These are phyloP conservation scores for Barnettozyma wickerhamii DNA, from an alignment of 805 yeast species.

Conservation along the genomic window DNA sequence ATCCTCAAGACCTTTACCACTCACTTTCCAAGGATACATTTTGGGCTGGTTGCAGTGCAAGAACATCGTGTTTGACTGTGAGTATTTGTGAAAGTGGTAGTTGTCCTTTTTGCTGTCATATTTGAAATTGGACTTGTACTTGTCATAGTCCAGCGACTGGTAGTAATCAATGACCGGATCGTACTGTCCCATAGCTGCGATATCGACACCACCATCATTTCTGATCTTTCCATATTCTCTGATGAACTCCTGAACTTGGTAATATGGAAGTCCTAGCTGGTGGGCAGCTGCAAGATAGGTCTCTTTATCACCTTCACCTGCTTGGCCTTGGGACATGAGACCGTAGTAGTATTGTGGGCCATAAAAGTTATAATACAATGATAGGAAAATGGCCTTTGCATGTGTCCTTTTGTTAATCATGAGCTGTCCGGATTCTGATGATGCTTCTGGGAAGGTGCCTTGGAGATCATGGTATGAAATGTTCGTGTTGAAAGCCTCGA, in stretches of 20 bases:
- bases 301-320: constrained; percentile 84
- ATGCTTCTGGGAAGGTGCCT: constrained; percentile 65
- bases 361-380: constrained; percentile 60
- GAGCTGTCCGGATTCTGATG: constrained; percentile 69
- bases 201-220: constrained; percentile 30
- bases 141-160: constrained; percentile 15
- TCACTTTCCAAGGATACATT: constrained; percentile 27
- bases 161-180: constrained; percentile 43
- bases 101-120: constrained; percentile 19
- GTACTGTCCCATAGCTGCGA: constrained; percentile 55
- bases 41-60: constrained; percentile 28
- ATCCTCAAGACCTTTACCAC: constrained; percentile 24
- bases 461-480: constrained; percentile 58
- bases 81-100: constrained; percentile 19
- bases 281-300: constrained; percentile 69
- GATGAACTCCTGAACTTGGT: constrained; percentile 50
- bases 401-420: constrained; percentile 55
- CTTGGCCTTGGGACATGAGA: constrained; percentile 53
- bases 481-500: constrained; percentile 28
- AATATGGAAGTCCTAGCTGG: constrained; percentile 41
- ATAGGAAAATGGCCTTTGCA: constrained; percentile 50
- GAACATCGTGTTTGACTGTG: constrained; percentile 23
- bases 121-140: constrained; percentile 11
- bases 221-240: constrained; percentile 45
- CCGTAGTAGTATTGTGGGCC: constrained; percentile 61